Conservation (phyloP, 2,329 filamentous ascomycete genomes). For the Alternaria incomplexa region DNA sequence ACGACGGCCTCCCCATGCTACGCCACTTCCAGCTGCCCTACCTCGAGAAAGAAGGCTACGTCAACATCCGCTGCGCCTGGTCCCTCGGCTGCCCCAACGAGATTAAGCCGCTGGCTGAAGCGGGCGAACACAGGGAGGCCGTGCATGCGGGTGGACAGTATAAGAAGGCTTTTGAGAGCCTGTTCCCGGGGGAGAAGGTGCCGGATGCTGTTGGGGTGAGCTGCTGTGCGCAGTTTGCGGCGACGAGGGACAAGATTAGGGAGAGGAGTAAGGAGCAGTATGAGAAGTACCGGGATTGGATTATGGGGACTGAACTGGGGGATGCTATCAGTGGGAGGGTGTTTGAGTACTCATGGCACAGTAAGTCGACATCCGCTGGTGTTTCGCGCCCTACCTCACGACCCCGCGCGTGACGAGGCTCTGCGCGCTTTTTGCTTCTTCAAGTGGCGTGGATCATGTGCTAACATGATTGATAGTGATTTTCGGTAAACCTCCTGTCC, state of each 20-base stretch:
- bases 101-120: slow-evolving; percentile 54
- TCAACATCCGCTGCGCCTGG: slow-evolving; percentile 62
- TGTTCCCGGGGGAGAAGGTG: slow-evolving; percentile 52
- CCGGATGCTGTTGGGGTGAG: slow-evolving; percentile 57
- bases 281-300: slow-evolving; percentile 56
- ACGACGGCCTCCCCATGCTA: slow-evolving; percentile 58
- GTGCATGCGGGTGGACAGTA: slow-evolving; percentile 59
- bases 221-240: slow-evolving; percentile 64
- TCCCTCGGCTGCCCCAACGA: slow-evolving; percentile 59
- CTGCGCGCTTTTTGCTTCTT: neutral
- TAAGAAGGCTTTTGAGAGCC: slow-evolving; percentile 55
- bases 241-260: slow-evolving; percentile 55
- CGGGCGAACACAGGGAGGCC: slow-evolving; percentile 49
- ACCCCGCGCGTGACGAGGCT: neutral
- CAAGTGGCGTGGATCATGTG: neutral
- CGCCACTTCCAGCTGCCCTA: slow-evolving; percentile 57
- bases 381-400: neutral
- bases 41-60: slow-evolving; percentile 58
- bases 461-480: slow-evolving; percentile 39
- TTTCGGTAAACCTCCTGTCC: slow-evolving; percentile 52
- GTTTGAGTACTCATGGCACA: slow-evolving; percentile 67
- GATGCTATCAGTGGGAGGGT: slow-evolving; percentile 61
- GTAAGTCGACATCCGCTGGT: slow-evolving; percentile 44
- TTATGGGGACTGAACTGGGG: slow-evolving; percentile 53
- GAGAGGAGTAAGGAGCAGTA: slow-evolving; percentile 57